These are phyloP conservation scores for Aspergillus sergii DNA, from an alignment of 2,329 filamentous ascomycete species.

Conservation along the genomic window DNA sequence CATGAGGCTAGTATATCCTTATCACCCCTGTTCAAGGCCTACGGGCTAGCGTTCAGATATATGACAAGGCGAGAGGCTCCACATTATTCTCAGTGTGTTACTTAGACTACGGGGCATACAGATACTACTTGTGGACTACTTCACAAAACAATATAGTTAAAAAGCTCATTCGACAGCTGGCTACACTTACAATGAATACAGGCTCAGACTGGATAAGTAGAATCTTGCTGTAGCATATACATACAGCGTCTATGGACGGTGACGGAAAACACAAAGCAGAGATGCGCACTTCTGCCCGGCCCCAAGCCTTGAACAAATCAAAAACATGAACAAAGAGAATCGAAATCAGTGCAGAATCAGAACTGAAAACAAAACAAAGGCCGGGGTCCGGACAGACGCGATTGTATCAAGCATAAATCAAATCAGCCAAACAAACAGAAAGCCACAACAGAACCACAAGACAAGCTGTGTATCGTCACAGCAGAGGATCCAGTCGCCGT, in stretches of 20 bases:
- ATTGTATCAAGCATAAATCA: slow-evolving; percentile 50
- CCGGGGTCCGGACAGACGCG: slow-evolving; percentile 47
- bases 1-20: too few relatives aligned
- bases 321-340: slow-evolving; percentile 17
- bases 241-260: slow-evolving; percentile 2
- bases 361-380: slow-evolving; percentile 23
- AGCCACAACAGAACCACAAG: slow-evolving; percentile 9
- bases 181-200: not conserved
- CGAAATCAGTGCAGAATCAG: slow-evolving; percentile 14
- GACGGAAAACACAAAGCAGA: slow-evolving; percentile 5
- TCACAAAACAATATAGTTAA: not conserved
- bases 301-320: slow-evolving; percentile 33
- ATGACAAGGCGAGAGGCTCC: not conserved
- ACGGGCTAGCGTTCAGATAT: not conserved
- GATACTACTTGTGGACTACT: not conserved
- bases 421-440: slow-evolving; percentile 28
- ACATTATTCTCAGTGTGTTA: not conserved
- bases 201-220: not conserved
- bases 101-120: not conserved
- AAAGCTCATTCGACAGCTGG: not conserved
- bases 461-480: not conserved
- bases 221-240: not conserved
- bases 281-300: slow-evolving; percentile 50
- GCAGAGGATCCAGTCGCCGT: not conserved
- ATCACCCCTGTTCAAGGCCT: too few relatives aligned